Conservation (phyloP, 768 basidiomycete species). For the Candolleomyces eurysporus region DNA sequence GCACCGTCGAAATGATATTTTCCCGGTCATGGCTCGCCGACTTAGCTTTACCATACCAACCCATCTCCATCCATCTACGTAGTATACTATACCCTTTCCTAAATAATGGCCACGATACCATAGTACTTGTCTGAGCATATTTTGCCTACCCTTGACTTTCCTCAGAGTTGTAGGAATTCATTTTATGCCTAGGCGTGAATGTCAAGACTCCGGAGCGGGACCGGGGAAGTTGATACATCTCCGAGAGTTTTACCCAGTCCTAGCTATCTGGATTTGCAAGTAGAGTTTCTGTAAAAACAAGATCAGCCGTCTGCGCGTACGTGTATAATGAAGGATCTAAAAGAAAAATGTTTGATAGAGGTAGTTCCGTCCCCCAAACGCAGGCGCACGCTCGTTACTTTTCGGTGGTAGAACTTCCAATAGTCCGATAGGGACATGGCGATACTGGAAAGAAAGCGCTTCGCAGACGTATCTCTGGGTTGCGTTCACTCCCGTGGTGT, state of each 20-base stretch:
- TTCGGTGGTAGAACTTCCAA: constrained; percentile 76
- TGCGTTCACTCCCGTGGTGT: constrained; percentile 87
- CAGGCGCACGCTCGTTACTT: constrained; percentile 89
- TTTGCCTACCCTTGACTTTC: constrained; percentile 48
- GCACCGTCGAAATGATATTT: no score
- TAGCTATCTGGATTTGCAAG: constrained; percentile 74
- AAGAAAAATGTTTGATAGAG: constrained; percentile 61
- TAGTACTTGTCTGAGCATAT: no score
- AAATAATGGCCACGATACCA: no score
- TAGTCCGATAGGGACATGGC: constrained; percentile 92
- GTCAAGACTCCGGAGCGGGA: constrained; percentile 77
- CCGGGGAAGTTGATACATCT: constrained; percentile 98
- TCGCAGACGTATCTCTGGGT: constrained; percentile 94
- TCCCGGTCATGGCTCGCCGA: no score
- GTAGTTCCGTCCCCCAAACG: constrained; percentile 84
- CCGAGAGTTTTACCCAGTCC: constrained; percentile 92
- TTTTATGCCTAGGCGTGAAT: constrained; percentile 94
- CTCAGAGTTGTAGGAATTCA: constrained; percentile 75
- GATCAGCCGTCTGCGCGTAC: background rate
- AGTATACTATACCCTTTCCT: no score
- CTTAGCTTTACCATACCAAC: no score
- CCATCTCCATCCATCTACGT: no score
- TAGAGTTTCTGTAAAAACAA: constrained; percentile 63
- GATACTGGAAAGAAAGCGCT: constrained; percentile 92
- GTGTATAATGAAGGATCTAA: background rate